phyloP scores from a whole-genome alignment of 2,329 filamentous ascomycete genomes.

The Penicillium janthinellum region DNA sequence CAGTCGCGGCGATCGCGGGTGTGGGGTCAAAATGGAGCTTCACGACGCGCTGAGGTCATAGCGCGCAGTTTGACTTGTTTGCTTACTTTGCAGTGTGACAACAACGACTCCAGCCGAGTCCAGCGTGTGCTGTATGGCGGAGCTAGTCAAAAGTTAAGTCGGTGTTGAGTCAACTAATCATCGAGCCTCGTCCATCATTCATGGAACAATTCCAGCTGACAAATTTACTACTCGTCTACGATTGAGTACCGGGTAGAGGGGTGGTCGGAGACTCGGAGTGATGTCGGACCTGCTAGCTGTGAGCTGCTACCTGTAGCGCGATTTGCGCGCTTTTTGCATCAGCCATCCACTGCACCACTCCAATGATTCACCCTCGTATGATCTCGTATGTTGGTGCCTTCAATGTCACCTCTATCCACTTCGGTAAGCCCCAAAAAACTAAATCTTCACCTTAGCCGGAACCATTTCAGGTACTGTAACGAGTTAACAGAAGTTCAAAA shows the following conservation, averaged over 20 bases:
- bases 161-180: neutral
- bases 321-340: neutral
- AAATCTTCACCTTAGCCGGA: no score
- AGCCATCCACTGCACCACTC: neutral
- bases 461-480: neutral
- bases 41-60: conserved; percentile 23
- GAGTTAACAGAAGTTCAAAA: neutral
- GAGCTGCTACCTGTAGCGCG: neutral
- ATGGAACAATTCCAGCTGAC: neutral
- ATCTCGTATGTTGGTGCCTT: neutral
- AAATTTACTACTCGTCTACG: neutral
- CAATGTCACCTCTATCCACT: neutral
- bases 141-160: conserved; percentile 1
- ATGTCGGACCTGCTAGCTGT: neutral
- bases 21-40: conserved; percentile 10
- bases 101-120: no score
- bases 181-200: neutral
- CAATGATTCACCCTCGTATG: neutral
- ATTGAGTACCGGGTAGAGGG: neutral
- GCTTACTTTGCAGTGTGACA: conserved; percentile 8
- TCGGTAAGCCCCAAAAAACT: neutral
- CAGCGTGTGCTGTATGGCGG: neutral
- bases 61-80: conserved; percentile 19
- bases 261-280: neutral
- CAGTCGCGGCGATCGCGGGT: conserved; percentile 10